Conservation (phyloP, 1,284 basidiomycete genomes). For the Pascua guehoae region DNA sequence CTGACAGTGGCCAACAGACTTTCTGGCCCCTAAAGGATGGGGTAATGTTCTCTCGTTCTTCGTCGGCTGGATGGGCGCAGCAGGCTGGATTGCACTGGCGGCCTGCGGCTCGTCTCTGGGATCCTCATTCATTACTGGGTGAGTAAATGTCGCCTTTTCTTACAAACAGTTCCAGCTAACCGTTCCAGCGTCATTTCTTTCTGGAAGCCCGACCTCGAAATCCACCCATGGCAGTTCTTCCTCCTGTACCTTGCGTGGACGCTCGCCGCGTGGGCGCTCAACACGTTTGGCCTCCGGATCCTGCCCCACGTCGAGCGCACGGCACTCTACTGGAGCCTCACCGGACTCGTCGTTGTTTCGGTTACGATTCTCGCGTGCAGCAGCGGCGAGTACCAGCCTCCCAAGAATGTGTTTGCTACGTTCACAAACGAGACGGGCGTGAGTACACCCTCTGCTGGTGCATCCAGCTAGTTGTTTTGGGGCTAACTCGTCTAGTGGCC, state of each 20-base stretch:
- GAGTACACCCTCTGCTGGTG: not conserved
- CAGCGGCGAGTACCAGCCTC: slow-evolving; percentile 33
- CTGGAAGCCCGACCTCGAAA: slow-evolving; percentile 7
- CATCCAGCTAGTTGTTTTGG: not conserved
- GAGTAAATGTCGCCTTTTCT: slow-evolving; percentile 2
- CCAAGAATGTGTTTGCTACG: slow-evolving; percentile 41
- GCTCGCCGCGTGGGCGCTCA: slow-evolving; percentile 6
- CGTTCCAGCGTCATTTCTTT: slow-evolving; percentile 36
- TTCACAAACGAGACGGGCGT: slow-evolving; percentile 31
- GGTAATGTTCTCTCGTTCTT: not conserved
- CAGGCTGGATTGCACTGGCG: slow-evolving; percentile 47
- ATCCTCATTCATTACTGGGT: slow-evolving; percentile 31
- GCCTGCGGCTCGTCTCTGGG: slow-evolving; percentile 31
- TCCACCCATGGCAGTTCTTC: slow-evolving; percentile 3
- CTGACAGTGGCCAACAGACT: not conserved
- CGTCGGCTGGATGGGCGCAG: slow-evolving; percentile 5
- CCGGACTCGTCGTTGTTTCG: slow-evolving; percentile 43
- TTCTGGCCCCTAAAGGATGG: slow-evolving; percentile 13
- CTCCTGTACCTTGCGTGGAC: slow-evolving; percentile 8
- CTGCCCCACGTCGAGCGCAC: slow-evolving; percentile 12
- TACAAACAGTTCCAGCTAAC: slow-evolving; percentile 7
- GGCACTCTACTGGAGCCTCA: slow-evolving; percentile 30
- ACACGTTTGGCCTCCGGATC: slow-evolving; percentile 9
- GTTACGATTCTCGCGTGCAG: slow-evolving; percentile 15
- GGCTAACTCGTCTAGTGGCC: slow-evolving; percentile 8